Evolutionary conservation across 805 yeast genomes (phyloP).

Genomic region (Lipomyces chichibuensis): DNA sequence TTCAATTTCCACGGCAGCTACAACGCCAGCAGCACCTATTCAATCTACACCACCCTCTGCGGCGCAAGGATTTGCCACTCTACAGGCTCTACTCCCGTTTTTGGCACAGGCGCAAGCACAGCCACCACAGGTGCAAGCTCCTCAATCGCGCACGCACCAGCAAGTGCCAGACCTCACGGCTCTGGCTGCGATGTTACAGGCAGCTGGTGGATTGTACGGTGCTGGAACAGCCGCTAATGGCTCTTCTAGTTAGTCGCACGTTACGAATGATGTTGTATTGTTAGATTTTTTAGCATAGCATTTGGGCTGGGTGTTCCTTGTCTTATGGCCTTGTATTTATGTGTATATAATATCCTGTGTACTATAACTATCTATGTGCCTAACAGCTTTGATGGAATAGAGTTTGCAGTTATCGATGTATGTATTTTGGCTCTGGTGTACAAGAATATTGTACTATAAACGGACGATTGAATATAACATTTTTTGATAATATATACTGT

Average conservation of each 20-base stretch:
- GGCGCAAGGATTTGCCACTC: slow-evolving; percentile 8
- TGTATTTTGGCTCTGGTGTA: neutral
- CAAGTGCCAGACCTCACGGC: slow-evolving; percentile 12
- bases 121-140: neutral
- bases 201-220: slow-evolving; percentile 11
- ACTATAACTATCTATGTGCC: neutral
- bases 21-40: neutral
- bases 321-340: neutral
- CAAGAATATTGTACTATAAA: neutral
- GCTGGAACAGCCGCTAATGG: neutral
- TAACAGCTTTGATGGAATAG: neutral
- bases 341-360: neutral
- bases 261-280: neutral
- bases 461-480: neutral
- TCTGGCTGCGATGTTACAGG: slow-evolving; percentile 27
- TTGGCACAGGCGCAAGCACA: slow-evolving; percentile 11
- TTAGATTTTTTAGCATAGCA: neutral
- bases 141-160: slow-evolving; percentile 3
- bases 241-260: neutral
- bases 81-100: slow-evolving; percentile 22
- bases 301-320: neutral
- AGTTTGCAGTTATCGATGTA: neutral
- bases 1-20: neutral
- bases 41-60: slow-evolving; percentile 1
- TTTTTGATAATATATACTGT: neutral